Percentiles rank a stretch among this genome's conserved stretches.
phyloP scores from a whole-genome alignment of 129 eudicot species.

The Saposhnikovia divaricata region DNA sequence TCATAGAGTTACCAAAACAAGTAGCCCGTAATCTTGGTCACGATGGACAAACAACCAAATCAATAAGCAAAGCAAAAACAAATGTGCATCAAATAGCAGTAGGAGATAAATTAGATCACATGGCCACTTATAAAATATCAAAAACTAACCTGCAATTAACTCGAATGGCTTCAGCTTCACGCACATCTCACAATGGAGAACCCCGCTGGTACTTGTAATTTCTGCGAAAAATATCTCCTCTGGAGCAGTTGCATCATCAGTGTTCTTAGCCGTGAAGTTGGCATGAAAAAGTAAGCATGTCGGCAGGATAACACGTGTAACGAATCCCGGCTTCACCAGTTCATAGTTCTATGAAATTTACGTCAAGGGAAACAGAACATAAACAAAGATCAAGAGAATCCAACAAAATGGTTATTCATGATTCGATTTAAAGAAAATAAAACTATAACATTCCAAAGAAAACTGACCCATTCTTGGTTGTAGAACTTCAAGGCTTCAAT shows the following conservation, averaged over 20 bases:
- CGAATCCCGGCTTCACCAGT: not conserved
- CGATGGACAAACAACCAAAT: no score
- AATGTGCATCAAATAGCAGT: not conserved
- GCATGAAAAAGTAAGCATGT: not conserved
- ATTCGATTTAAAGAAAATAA: no score
- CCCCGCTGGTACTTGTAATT: not conserved
- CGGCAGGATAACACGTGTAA: not conserved
- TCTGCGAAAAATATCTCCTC: not conserved
- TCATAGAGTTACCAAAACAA: not conserved
- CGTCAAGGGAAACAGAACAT: not conserved
- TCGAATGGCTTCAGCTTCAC: not conserved
- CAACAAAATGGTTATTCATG: no score
- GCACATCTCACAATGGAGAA: not conserved
- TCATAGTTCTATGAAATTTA: not conserved
- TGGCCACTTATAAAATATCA: not conserved
- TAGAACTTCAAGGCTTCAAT: not conserved
- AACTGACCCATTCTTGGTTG: not conserved
- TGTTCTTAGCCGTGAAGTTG: not conserved
- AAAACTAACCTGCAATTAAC: not conserved
- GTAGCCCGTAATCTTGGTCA: no score
- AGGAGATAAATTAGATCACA: not conserved
- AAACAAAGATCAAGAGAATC: not conserved
- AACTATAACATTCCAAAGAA: no score
- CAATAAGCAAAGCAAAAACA: not conserved
- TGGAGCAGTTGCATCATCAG: not conserved